Evolutionary conservation across 805 yeast species (phyloP), one percentile per base, ranked within the genome.

Genomic region (Ogataea haglerorum): DNA sequence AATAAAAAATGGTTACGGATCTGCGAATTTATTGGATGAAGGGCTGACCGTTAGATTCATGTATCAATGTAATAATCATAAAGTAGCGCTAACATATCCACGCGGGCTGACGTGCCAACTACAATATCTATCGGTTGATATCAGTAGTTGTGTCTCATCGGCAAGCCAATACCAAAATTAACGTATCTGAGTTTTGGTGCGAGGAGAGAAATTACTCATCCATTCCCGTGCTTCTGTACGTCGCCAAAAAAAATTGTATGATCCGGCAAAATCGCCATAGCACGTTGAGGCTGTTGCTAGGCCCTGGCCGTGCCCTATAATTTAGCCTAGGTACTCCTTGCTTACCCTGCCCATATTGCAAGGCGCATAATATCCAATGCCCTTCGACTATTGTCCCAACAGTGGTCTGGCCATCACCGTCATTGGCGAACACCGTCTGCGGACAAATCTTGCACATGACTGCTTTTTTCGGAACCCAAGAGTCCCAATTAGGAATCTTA

Each of bases 351-450:
- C 14, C 14, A 10, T 24, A n/a, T 24, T 24, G 27, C 27, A 24
- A 24, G 27, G 27, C 14, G 27, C 21, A 24, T 7, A n/a, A 12
- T 24, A 8, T 10, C 19, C 16, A 25, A 34, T 34, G 25, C 25
- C 13, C 38, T 34, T 26, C 28, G 23, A n/a, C 14, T 15, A 29
- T 29, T 36, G 34, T 30, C 23, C 6, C 3, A 23, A 17, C 19
- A 17, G 24, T 17, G 27, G 35, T 26, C 41, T 31, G 23, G 41
- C 41, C 36, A 17, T 38, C 34, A 23, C 23, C 30, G 22, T 31
- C 8, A 17, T 12, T 14, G 10, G 8, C 10, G 14, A 7, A 5
- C 25, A n/a, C 42, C 30, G 8, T 9, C 19, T 33, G 14, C n/a
- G 34, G 34, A 12, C 18, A 26, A 32, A 13, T 3, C 29, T 13